Percentiles rank a stretch among this genome's conserved stretches.
Conservation (phyloP, 768 basidiomycete species). For the Hygrocybe coccinea region DNA sequence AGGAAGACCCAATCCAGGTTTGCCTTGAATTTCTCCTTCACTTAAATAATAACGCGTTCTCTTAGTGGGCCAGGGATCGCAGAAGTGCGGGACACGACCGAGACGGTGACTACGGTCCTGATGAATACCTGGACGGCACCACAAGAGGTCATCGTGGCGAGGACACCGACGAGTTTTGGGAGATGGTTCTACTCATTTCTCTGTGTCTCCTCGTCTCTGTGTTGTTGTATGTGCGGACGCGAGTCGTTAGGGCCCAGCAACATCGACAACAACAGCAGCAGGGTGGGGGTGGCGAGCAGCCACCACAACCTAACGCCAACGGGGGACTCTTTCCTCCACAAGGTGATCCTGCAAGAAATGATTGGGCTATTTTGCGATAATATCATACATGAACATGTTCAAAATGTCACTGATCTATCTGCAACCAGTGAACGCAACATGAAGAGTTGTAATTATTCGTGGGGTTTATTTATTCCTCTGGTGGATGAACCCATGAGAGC, state of each 20-base stretch:
- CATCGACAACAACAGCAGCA: constrained; percentile 35
- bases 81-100: constrained; percentile 67
- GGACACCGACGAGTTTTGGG: constrained; percentile 67
- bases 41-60: background rate
- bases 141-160: constrained; percentile 59
- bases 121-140: constrained; percentile 79
- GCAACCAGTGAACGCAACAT: too few relatives aligned
- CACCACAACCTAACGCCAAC: constrained; percentile 29
- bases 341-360: constrained; percentile 59
- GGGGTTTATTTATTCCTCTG: too few relatives aligned
- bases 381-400: constrained; percentile 16
- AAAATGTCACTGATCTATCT: too few relatives aligned
- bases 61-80: constrained; percentile 76
- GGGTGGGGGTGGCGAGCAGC: constrained; percentile 15
- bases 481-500: too few relatives aligned
- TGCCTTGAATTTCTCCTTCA: constrained; percentile 14
- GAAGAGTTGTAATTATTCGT: too few relatives aligned
- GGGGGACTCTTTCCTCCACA: constrained; percentile 56
- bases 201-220: constrained; percentile 70
- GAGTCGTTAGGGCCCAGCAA: constrained; percentile 52
- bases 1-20: constrained; percentile 73
- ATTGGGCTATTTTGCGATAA: constrained; percentile 57
- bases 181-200: constrained; percentile 73
- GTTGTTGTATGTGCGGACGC: constrained; percentile 73
- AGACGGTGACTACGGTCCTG: constrained; percentile 71